Evolutionary conservation across 176 grass and related monocot genomes (phyloP), one percentile per base, ranked within the genome.

Genomic region (Coix lacrymajobi): DNA sequence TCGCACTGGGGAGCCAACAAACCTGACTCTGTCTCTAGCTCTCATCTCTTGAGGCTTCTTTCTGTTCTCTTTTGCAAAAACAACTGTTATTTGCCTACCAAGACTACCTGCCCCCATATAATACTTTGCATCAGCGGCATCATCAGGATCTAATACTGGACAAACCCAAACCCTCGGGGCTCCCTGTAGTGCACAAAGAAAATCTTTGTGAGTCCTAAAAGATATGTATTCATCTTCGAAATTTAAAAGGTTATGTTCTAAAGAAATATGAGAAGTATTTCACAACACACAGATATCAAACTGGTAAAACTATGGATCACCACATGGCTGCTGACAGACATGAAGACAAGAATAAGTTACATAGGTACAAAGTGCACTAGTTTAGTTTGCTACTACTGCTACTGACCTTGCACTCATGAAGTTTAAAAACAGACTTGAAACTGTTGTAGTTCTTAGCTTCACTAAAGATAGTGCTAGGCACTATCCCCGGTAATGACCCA

Each of bases 1-100:
- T 58, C 10, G 11, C 11, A 43, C 10, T 41, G 24, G 8, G 76
- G 16, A 29, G 19, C 58, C 29, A 32, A 70, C 58, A 51, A n/a
- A 99, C 93, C 96, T 92, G 71, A 45, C 54, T 88, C 70, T 84
- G 24, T 96, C 96, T 60, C 96, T 88, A 29, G 85, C 48, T 71
- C 96, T 93, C 93, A 99, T 99, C 41, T 99, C 96, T 72, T 38
- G 25, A 36, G 93, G 96, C 49, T 90, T 94, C 85, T 96, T 99
- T 43, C 93, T 91, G 66, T 99, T 99, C 66, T 96, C 96, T 66
- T 99, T 85, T 19, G 93, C 96, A 87, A 96, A 99, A 79, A 96
- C 93, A 85, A 99, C 93, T 25, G 93, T 91, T 85, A 99, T 34
- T 92, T 89, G 87, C 78, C 96, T 86, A 16, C 96, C 96, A 81